These are phyloP conservation scores for Fagus crenata DNA, from an alignment of 306 rosid genomes.

Conservation along the genomic window DNA sequence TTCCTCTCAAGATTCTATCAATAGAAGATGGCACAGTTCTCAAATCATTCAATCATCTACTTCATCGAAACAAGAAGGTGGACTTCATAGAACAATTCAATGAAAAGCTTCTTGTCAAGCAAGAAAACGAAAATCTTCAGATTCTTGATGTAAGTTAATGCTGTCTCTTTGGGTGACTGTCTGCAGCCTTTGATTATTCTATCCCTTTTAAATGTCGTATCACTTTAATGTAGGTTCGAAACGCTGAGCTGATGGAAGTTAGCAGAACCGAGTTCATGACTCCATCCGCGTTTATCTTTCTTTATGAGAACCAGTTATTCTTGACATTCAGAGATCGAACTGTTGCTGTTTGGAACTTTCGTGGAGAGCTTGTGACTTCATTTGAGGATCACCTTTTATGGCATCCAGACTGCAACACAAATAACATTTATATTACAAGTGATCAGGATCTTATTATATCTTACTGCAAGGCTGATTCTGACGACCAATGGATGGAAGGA, in stretches of 20 bases:
- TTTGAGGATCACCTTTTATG: slow-evolving; percentile 93
- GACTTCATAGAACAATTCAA: slow-evolving; percentile 97
- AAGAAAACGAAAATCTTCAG: slow-evolving; percentile 94
- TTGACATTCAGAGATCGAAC: slow-evolving; percentile 81
- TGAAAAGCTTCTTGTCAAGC: slow-evolving; percentile 96
- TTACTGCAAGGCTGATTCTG: slow-evolving; percentile 89
- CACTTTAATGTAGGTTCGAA: slow-evolving; percentile 57
- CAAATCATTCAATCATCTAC: slow-evolving; percentile 81
- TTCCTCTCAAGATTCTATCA: slow-evolving; percentile 87
- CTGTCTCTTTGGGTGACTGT: neutral
- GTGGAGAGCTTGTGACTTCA: slow-evolving; percentile 91
- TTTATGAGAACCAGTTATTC: slow-evolving; percentile 88
- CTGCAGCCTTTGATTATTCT: slow-evolving; percentile 9
- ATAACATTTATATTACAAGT: slow-evolving; percentile 86
- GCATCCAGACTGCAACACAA: slow-evolving; percentile 97
- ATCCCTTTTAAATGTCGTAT: slow-evolving; percentile 10
- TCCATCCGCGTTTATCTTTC: slow-evolving; percentile 87
- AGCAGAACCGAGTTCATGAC: slow-evolving; percentile 82
- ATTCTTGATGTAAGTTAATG: slow-evolving; percentile 74
- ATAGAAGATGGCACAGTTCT: slow-evolving; percentile 95
- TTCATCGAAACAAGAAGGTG: slow-evolving; percentile 86
- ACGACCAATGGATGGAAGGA: slow-evolving; percentile 76
- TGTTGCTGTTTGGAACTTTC: slow-evolving; percentile 93
- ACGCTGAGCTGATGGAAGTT: slow-evolving; percentile 71
- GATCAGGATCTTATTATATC: slow-evolving; percentile 95